Percentiles rank a stretch among this genome's conserved stretches.
phyloP scores from a whole-genome alignment of 129 eudicot species.

The Calendula officinalis region DNA sequence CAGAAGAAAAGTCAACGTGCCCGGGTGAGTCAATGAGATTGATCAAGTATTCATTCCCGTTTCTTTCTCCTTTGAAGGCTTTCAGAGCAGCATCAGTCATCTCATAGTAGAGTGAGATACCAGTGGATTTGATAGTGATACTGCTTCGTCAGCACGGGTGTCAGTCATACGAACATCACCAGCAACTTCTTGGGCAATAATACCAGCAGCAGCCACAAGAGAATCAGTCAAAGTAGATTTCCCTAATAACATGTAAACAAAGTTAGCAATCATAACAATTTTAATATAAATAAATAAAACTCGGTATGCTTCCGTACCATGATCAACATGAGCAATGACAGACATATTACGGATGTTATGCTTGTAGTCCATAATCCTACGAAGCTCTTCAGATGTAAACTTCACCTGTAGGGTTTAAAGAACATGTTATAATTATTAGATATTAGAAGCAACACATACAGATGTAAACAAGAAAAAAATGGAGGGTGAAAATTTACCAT shows the following conservation, averaged over 20 bases:
- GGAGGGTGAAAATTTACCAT: constrained; percentile 26
- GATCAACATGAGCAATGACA: constrained; percentile 85
- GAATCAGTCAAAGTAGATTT: constrained; percentile 61
- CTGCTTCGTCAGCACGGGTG: constrained; percentile 68
- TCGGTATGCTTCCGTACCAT: background rate
- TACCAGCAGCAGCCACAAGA: constrained; percentile 62
- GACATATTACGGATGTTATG: constrained; percentile 85
- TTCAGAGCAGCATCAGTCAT: constrained; percentile 48
- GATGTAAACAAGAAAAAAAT: background rate
- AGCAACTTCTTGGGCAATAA: constrained; percentile 48
- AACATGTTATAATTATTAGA: background rate
- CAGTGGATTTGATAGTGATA: constrained; percentile 60
- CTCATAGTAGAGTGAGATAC: constrained; percentile 57
- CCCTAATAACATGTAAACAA: constrained; percentile 15
- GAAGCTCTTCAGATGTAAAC: constrained; percentile 76
- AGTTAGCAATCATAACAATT: background rate
- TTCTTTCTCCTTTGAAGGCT: constrained; percentile 42
- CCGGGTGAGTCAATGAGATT: constrained; percentile 67
- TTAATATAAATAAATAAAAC: too few relatives aligned
- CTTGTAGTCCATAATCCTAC: constrained; percentile 68
- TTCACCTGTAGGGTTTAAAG: constrained; percentile 55
- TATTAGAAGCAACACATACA: background rate
- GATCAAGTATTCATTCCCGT: constrained; percentile 55
- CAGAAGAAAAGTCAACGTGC: constrained; percentile 61
- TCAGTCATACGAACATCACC: constrained; percentile 67